These are phyloP conservation scores for Podaxis mareebaensis DNA, from an alignment of 768 basidiomycete species.

Conservation along the genomic window DNA sequence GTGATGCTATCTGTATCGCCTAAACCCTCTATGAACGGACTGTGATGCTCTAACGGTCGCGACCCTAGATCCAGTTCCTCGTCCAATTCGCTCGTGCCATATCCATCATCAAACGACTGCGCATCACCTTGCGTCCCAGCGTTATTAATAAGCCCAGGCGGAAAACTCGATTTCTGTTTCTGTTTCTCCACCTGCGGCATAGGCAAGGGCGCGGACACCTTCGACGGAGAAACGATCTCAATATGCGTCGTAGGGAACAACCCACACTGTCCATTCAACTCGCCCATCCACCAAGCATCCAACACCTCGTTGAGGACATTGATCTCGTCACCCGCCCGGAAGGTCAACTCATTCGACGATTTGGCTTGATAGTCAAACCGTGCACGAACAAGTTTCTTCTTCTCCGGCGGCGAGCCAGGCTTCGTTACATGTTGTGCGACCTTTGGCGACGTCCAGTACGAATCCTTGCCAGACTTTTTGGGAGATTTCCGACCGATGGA, in stretches of 20 bases:
- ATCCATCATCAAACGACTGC: slow-evolving; percentile 24
- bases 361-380: slow-evolving; percentile 69
- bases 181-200: slow-evolving; percentile 14
- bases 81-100: slow-evolving; percentile 38
- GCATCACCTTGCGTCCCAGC: slow-evolving; percentile 10
- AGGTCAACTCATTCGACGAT: slow-evolving; percentile 75
- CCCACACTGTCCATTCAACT: slow-evolving; percentile 67
- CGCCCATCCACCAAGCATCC: slow-evolving; percentile 92
- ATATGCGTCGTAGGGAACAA: slow-evolving; percentile 82
- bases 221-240: slow-evolving; percentile 29
- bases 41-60: slow-evolving; percentile 41
- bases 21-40: slow-evolving; percentile 48
- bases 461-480: neutral
- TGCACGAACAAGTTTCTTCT: slow-evolving; percentile 59
- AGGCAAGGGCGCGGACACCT: slow-evolving; percentile 14
- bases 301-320: slow-evolving; percentile 76
- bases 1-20: slow-evolving; percentile 27
- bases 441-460: slow-evolving; percentile 30
- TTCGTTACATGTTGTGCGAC: slow-evolving; percentile 45
- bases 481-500: slow-evolving; percentile 8
- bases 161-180: slow-evolving; percentile 5
- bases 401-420: slow-evolving; percentile 48
- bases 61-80: slow-evolving; percentile 50
- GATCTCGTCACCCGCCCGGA: slow-evolving; percentile 76
- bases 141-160: neutral